A percentile compares a stretch with the other conserved stretches of the same genome.
Evolutionary conservation across 1,284 basidiomycete genomes (phyloP).

Genomic region (Cutaneotrichosporon cutaneum): DNA sequence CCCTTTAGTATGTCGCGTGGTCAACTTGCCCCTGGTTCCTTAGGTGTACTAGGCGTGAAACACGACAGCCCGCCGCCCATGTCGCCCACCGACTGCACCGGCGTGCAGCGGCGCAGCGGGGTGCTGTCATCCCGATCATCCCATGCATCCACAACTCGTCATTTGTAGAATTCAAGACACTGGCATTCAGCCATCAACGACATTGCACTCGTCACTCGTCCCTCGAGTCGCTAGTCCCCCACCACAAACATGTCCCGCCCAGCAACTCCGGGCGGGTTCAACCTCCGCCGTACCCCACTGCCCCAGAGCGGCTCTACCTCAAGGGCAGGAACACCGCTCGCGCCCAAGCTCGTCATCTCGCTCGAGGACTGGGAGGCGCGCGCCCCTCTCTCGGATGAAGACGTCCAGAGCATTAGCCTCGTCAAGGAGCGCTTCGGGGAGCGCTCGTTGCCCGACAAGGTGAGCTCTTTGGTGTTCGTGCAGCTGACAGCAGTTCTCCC

Average conservation of each 20-base stretch:
- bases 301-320: conserved; percentile 10
- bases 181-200: neutral
- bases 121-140: too few relatives aligned
- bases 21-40: neutral
- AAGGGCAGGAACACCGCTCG: conserved; percentile 16
- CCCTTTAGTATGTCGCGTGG: neutral
- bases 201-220: neutral
- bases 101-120: too few relatives aligned
- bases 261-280: conserved; percentile 22
- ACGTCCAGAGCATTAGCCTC: conserved; percentile 64
- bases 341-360: conserved; percentile 36
- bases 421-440: conserved; percentile 66
- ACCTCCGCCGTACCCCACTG: conserved; percentile 19
- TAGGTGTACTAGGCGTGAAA: neutral
- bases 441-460: conserved; percentile 68
- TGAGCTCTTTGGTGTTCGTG: conserved; percentile 46
- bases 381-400: conserved; percentile 69
- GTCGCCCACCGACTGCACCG: too few relatives aligned
- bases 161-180: neutral
- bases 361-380: conserved; percentile 87
- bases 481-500: conserved; percentile 24
- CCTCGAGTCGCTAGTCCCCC: neutral
- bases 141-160: too few relatives aligned
- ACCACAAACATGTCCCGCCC: conserved; percentile 20
- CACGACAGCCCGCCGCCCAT: too few relatives aligned